Conservation (phyloP, 164 flowering plant genomes). For the Dillenia turbinata region DNA sequence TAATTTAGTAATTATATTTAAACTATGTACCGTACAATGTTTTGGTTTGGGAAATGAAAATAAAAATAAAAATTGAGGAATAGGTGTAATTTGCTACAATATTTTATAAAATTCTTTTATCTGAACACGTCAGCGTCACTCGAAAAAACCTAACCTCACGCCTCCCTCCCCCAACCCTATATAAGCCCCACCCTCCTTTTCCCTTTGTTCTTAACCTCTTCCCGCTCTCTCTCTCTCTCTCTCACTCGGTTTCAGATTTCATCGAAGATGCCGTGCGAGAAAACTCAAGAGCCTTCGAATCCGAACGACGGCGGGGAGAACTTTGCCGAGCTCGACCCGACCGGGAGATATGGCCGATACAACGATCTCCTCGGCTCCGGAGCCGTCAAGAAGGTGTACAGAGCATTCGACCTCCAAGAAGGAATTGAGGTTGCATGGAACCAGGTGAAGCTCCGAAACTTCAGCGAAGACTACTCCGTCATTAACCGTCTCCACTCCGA, state of each 20-base stretch:
- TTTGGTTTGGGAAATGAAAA: too few species aligned
- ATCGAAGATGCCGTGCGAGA: slow-evolving; percentile 40
- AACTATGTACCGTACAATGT: too few species aligned
- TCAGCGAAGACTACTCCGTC: slow-evolving; percentile 34
- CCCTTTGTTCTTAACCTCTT: not conserved
- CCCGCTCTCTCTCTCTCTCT: not conserved
- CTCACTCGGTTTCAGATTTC: not conserved
- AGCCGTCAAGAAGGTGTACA: slow-evolving; percentile 72
- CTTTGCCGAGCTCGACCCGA: slow-evolving; percentile 71
- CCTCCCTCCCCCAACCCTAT: not conserved
- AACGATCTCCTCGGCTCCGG: slow-evolving; percentile 60
- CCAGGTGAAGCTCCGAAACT: slow-evolving; percentile 48
- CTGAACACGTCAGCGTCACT: not conserved
- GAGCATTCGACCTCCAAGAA: slow-evolving; percentile 81
- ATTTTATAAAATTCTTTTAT: too few species aligned
- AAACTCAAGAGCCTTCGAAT: not conserved
- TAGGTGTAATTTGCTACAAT: not conserved
- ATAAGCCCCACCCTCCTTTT: not conserved
- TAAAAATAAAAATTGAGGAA: too few species aligned
- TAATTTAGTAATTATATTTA: too few species aligned
- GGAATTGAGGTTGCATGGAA: slow-evolving; percentile 93
- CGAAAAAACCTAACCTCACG: slow-evolving; percentile 1
- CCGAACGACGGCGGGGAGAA: slow-evolving; percentile 39
- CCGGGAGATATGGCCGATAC: slow-evolving; percentile 68
- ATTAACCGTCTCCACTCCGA: slow-evolving; percentile 50